Base-by-base conservation (phyloP, 768 basidiomycete species). In the Tubosaeta sp. region DNA sequence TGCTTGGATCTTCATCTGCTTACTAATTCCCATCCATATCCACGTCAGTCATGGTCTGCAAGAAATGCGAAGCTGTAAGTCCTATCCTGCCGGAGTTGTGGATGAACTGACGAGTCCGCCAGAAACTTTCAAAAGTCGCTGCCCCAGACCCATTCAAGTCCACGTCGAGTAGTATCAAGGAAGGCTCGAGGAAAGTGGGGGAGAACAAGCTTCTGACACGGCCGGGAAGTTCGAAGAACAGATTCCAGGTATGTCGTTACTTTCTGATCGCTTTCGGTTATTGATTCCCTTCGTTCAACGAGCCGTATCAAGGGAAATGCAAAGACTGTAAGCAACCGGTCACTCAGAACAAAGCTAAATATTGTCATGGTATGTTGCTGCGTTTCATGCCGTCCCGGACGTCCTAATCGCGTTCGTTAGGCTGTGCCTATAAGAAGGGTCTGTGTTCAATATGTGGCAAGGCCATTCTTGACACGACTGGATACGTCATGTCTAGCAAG, bases 101-200 rank as follows among this genome's bases (percentile, higher is more conserved):
- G 8, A 19, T 35, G 5, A 38, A 26, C 42, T 62, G 26, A 63
- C 16, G 1, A 5, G 38, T 4, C 27, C 41, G 12, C 33, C 58
- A 93, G 90, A 93, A 93, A 91, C 80, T 91, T 50, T 91, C 89
- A 52, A 92, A 89, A 69, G 79, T 93, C 42, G 91, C 91, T 51
- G 91, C 91, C 4, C 91, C 91, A 43, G 91, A 93, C 72, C 91
- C 91, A 37, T 93, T 91, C 71, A 79, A 77, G 31, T 78, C 88
- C 11, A 85, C 85, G 43, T 84, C 86, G 2, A 71, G 72, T 46
- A 82, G 83, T 57, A 86, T 91, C 72, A 91, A 86, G 72, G 85
- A 86, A 16, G 89, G 89, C 44, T 80, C 84, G 29, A 79, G 91
- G 56, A 91, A 80, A 69, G 80, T 92, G 37, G 88, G 86, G 54